Evolutionary conservation across 805 yeast species (phyloP).

Genomic region (Candida ascalaphidarum): DNA sequence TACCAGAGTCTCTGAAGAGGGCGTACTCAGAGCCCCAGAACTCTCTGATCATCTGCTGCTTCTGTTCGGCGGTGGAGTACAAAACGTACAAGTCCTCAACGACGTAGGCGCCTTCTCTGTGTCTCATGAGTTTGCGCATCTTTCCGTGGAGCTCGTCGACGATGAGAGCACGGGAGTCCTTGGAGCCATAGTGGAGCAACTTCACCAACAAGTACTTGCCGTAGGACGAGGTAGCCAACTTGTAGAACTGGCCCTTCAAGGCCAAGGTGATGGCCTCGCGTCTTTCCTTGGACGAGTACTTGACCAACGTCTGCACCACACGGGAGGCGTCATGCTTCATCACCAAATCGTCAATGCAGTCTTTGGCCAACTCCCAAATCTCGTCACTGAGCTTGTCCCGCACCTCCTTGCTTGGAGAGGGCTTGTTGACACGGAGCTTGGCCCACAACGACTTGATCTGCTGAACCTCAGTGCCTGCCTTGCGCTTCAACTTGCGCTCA

Average conservation of each 20-base stretch:
- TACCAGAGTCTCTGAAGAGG: constrained; percentile 70
- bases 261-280: constrained; percentile 61
- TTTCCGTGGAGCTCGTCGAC: constrained; percentile 85
- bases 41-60: constrained; percentile 85
- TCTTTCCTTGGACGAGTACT: constrained; percentile 73
- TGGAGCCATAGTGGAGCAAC: constrained; percentile 85
- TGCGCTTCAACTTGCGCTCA: constrained; percentile 82
- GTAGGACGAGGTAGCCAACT: constrained; percentile 83
- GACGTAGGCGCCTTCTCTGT: constrained; percentile 96
- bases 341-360: constrained; percentile 74
- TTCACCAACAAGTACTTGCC: constrained; percentile 90
- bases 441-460: constrained; percentile 88
- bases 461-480: constrained; percentile 80
- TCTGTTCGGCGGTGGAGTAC: constrained; percentile 79
- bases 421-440: constrained; percentile 74
- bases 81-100: constrained; percentile 87
- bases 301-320: constrained; percentile 88
- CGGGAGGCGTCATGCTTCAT: constrained; percentile 95
- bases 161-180: constrained; percentile 65
- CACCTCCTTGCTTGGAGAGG: constrained; percentile 67
- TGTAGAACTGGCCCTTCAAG: constrained; percentile 68
- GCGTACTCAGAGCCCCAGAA: constrained; percentile 97
- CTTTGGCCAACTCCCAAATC: constrained; percentile 76
- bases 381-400: constrained; percentile 75
- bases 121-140: constrained; percentile 87